Evolutionary conservation across 805 yeast species (phyloP), one percentile per base, ranked within the genome.

Genomic region (Yamadazyma nakazawae): DNA sequence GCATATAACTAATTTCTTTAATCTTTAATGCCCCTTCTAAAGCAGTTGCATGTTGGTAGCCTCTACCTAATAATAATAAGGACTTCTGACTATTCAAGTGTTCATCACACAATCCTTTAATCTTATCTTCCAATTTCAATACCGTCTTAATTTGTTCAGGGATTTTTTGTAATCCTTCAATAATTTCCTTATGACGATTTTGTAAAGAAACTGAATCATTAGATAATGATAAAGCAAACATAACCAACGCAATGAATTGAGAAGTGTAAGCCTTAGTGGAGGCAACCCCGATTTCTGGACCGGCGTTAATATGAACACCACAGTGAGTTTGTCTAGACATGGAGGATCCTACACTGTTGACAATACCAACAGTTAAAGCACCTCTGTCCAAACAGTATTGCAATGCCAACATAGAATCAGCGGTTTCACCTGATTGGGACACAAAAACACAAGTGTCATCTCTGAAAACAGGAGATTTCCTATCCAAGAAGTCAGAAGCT

Each of bases 261-360:
- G 99, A 94, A 7, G 99, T 94, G 75, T 94, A 94, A 25, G 99
- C 99, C 73, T 94, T 94, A 40, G 99, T 94, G 11, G 97, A 90
- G 10, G 99, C 99, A 57, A 94, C 99, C 68, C 99, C 98, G 54
- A 94, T 94, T 72, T 94, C 99, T 39, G 99, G 99, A 55, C 99
- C 99, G 41, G 99, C 99, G 64, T 94, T 94, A 66, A 94, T 91
- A 68, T 94, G 99, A 47, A 94, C 97, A 81, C 99, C 99, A 76
- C 99, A 94, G 70, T 91, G 96, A 18, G 99, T 94, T 62, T 83
- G 90, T 72, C 99, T 84, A 6, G 98, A 92, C 67, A 94, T 89
- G 36, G 94, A 82, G 5, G 99, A 94, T 62, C 99, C 99, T 37
- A 94, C 99, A 56, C 91, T 80, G 76, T 94, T 94, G 53, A 94